These are phyloP conservation scores for Meredithiella fracta DNA, from an alignment of 2,329 filamentous ascomycete species.

Conservation along the genomic window DNA sequence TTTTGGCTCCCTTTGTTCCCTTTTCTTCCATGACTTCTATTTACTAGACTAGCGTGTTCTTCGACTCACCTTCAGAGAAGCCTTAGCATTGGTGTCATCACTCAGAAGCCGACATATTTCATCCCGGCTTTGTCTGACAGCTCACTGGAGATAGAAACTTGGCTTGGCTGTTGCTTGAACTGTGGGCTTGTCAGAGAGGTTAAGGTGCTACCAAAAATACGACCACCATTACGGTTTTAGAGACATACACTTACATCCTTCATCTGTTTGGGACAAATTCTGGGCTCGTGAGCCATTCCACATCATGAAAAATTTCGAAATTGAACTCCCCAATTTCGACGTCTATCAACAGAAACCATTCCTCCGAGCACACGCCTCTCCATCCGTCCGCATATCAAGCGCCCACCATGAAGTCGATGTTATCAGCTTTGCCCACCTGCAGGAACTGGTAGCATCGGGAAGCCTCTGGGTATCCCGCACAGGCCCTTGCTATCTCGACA, in stretches of 20 bases:
- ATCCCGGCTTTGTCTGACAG: not conserved
- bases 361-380: not conserved
- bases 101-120: not conserved
- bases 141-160: not conserved
- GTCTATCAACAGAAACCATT: constrained; percentile 1
- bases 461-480: constrained; percentile 13
- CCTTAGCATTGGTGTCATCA: not conserved
- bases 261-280: not conserved
- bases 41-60: too few relatives aligned
- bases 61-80: too few relatives aligned
- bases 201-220: not conserved
- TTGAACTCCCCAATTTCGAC: constrained; percentile 5
- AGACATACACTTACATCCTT: not conserved
- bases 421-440: constrained; percentile 7
- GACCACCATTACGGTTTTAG: not conserved
- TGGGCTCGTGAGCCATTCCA: not conserved
- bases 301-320: constrained; percentile 1
- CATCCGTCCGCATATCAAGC: constrained; percentile 1
- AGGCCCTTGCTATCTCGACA: constrained; percentile 11
- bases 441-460: constrained; percentile 3
- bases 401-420: not conserved
- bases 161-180: not conserved
- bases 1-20: not conserved
- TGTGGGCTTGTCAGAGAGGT: not conserved
- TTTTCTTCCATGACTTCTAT: not conserved